These are phyloP conservation scores for Onygena corvina DNA, from an alignment of 2,329 filamentous ascomycete species.

Conservation along the genomic window DNA sequence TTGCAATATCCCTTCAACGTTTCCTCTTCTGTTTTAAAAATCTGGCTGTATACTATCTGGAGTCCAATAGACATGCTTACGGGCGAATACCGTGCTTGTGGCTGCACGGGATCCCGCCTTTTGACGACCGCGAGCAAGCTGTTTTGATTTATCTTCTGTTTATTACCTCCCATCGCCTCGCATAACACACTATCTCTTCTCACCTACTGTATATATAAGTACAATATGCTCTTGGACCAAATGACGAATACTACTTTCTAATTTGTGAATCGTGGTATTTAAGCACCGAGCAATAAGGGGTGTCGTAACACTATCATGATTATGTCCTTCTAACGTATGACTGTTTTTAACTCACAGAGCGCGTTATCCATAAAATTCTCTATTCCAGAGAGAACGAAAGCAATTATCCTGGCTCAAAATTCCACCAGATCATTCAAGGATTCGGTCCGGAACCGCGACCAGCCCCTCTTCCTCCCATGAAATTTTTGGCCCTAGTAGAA, in stretches of 20 bases:
- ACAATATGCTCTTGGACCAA: neutral
- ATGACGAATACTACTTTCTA: conserved; percentile 4
- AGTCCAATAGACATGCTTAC: conserved; percentile 10
- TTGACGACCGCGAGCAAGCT: conserved; percentile 7
- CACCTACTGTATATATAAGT: conserved; percentile 12
- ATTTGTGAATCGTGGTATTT: neutral
- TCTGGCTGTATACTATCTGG: conserved; percentile 15
- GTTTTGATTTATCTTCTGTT: conserved; percentile 6
- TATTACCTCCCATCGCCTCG: neutral
- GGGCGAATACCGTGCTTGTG: conserved; percentile 2
- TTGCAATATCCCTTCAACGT: conserved; percentile 1
- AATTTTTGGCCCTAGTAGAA: conserved; percentile 47
- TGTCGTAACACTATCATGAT: neutral
- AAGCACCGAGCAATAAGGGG: neutral
- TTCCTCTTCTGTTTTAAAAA: conserved; percentile 4
- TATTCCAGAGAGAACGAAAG: neutral
- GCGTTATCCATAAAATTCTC: neutral
- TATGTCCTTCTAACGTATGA: neutral
- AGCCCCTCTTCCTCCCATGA: conserved; percentile 47
- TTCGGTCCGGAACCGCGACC: conserved; percentile 32
- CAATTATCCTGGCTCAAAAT: neutral
- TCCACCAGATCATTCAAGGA: conserved; percentile 11
- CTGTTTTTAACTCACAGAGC: neutral
- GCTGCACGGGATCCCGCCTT: neutral
- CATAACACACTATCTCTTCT: conserved; percentile 11